Conservation (phyloP, 2,329 filamentous ascomycete species). For the Colletotrichum eleusines region DNA sequence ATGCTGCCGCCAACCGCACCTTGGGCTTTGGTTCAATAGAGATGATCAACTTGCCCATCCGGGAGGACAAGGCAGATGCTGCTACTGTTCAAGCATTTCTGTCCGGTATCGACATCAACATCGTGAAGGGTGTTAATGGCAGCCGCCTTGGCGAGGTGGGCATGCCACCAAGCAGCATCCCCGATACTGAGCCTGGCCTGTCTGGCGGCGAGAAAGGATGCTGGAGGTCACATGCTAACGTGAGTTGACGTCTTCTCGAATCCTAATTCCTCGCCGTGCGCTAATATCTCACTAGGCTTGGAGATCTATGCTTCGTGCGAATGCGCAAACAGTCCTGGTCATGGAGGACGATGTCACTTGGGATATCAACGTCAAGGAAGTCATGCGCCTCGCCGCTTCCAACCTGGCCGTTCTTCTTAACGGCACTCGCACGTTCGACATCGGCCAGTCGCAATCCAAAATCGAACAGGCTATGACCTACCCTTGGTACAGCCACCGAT, state of each 20-base stretch:
- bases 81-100: constrained; percentile 47
- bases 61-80: constrained; percentile 47
- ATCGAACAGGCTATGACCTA: constrained; percentile 23
- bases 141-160: constrained; percentile 44
- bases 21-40: constrained; percentile 45
- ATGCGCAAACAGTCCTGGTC: constrained; percentile 44
- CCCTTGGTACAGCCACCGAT: constrained; percentile 44
- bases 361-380: constrained; percentile 46
- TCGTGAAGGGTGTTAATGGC: constrained; percentile 43
- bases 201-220: constrained; percentile 45
- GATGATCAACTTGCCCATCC: constrained; percentile 46
- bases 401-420: constrained; percentile 24
- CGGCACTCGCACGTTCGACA: constrained; percentile 11
- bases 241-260: constrained; percentile 25
- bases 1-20: constrained; percentile 45
- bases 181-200: constrained; percentile 34
- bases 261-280: background rate
- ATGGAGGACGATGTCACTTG: constrained; percentile 49
- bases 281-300: constrained; percentile 44
- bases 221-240: constrained; percentile 49
- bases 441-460: constrained; percentile 2
- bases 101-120: constrained; percentile 45
- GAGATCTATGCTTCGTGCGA: constrained; percentile 45
- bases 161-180: constrained; percentile 46
- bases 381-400: constrained; percentile 42